phyloP scores from a whole-genome alignment of 2,329 filamentous ascomycete genomes.

The Diaporthe citriasiana region DNA sequence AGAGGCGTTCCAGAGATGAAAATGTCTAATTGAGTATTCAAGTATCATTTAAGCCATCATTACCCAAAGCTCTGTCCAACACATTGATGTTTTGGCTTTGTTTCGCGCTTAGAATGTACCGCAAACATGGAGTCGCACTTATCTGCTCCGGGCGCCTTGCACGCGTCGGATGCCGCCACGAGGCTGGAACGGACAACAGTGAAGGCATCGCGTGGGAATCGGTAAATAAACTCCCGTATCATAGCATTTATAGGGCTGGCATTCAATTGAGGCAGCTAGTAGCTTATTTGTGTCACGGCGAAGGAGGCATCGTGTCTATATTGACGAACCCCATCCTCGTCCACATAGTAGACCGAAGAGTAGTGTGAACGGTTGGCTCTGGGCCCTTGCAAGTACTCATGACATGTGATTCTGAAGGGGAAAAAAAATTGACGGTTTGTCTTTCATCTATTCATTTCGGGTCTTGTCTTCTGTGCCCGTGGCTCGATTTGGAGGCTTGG shows the following conservation, averaged over 20 bases:
- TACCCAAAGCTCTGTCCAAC: background rate
- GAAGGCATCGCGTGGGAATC: background rate
- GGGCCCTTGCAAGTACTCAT: background rate
- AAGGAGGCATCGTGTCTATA: background rate
- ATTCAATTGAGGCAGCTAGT: background rate
- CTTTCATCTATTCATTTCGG: background rate
- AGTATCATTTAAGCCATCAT: background rate
- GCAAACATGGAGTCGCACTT: too few species aligned
- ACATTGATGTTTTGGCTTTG: background rate
- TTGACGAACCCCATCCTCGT: background rate
- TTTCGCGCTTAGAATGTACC: background rate
- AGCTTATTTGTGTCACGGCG: background rate
- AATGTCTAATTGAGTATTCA: slow-evolving; percentile 9
- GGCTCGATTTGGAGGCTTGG: background rate
- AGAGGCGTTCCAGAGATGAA: background rate
- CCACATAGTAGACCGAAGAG: background rate
- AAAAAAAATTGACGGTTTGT: background rate
- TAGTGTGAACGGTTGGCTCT: background rate
- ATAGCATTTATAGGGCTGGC: background rate
- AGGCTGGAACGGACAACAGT: slow-evolving; percentile 10
- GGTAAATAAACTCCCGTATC: too few species aligned
- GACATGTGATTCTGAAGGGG: background rate
- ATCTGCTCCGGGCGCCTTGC: background rate
- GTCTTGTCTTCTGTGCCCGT: background rate
- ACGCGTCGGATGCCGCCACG: background rate